phyloP scores from a whole-genome alignment of 2,329 filamentous ascomycete genomes.

The Ophidiomyces ophidiicola region DNA sequence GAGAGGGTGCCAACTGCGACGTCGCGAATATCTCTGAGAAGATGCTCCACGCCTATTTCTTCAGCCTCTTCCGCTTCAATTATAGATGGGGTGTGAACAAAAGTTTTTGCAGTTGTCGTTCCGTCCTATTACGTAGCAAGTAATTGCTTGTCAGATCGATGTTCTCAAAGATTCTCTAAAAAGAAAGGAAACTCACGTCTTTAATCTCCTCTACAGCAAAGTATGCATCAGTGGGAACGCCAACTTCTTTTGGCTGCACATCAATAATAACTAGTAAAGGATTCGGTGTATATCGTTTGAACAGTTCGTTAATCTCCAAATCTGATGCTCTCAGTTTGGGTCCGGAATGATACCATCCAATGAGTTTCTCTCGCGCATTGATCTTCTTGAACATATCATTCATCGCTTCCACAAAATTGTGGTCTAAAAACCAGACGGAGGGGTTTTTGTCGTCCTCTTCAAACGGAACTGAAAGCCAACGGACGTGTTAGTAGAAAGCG shows the following conservation, averaged over 20 bases:
- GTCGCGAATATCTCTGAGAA: constrained; percentile 93
- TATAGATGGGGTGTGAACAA: constrained; percentile 94
- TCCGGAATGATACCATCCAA: constrained; percentile 98
- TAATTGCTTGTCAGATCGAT: constrained; percentile 9
- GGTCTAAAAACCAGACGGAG: constrained; percentile 96
- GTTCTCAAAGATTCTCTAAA: no score
- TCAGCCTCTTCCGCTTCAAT: constrained; percentile 99
- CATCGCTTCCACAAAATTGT: constrained; percentile 99
- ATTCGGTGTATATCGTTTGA: constrained; percentile 97
- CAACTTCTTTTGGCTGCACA: constrained; percentile 94
- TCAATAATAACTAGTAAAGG: constrained; percentile 95
- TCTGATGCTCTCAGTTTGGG: constrained; percentile 94
- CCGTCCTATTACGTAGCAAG: constrained; percentile 61
- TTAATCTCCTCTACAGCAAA: constrained; percentile 99
- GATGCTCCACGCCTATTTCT: constrained; percentile 96
- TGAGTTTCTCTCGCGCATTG: constrained; percentile 95
- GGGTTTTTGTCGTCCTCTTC: constrained; percentile 98
- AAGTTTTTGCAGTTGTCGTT: constrained; percentile 91
- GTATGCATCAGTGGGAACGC: constrained; percentile 95
- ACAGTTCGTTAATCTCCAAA: constrained; percentile 97
- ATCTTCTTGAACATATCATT: constrained; percentile 99
- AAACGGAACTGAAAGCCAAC: constrained; percentile 61
- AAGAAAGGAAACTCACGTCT: constrained; percentile 56
- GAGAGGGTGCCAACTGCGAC: constrained; percentile 94
- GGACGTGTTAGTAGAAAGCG: constrained; percentile 14